Evolutionary conservation across 2,329 filamentous ascomycete genomes (phyloP).

Genomic region (Penicillium sp.): DNA sequence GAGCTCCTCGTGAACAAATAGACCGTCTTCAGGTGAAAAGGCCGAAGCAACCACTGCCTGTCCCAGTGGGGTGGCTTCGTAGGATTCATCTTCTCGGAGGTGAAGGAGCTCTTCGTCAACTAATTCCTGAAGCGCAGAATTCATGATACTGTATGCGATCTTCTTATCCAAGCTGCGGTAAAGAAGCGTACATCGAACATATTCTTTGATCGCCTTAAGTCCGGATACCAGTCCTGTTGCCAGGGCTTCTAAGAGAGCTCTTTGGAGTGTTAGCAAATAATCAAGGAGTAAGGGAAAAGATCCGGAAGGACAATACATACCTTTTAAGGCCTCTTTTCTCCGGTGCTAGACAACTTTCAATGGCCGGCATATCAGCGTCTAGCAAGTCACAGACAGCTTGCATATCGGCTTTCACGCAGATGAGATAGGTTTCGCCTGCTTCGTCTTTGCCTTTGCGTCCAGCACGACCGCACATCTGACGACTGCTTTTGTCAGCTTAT

Average conservation of each 20-base stretch:
- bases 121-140: slow-evolving; percentile 61
- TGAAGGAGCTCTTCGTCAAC: slow-evolving; percentile 56
- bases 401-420: slow-evolving; percentile 67
- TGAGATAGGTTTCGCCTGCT: slow-evolving; percentile 73
- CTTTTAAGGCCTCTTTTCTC: slow-evolving; percentile 68
- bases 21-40: slow-evolving; percentile 70
- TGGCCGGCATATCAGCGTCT: slow-evolving; percentile 68
- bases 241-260: slow-evolving; percentile 70
- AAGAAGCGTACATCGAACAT: slow-evolving; percentile 66
- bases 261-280: slow-evolving; percentile 31
- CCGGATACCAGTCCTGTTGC: slow-evolving; percentile 67
- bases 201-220: slow-evolving; percentile 64
- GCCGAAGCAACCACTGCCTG: slow-evolving; percentile 70
- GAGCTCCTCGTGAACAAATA: slow-evolving; percentile 70
- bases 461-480: slow-evolving; percentile 76
- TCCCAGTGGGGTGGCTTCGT: slow-evolving; percentile 63
- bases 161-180: slow-evolving; percentile 55
- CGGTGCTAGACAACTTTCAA: slow-evolving; percentile 66
- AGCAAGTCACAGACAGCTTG: slow-evolving; percentile 69
- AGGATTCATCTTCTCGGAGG: slow-evolving; percentile 52
- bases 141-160: slow-evolving; percentile 55
- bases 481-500: slow-evolving; percentile 40
- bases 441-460: slow-evolving; percentile 77
- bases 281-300: not conserved
- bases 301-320: slow-evolving; percentile 35